These are phyloP conservation scores for Diaporthe vaccinii DNA, from an alignment of 2,329 filamentous ascomycete species.

Conservation along the genomic window DNA sequence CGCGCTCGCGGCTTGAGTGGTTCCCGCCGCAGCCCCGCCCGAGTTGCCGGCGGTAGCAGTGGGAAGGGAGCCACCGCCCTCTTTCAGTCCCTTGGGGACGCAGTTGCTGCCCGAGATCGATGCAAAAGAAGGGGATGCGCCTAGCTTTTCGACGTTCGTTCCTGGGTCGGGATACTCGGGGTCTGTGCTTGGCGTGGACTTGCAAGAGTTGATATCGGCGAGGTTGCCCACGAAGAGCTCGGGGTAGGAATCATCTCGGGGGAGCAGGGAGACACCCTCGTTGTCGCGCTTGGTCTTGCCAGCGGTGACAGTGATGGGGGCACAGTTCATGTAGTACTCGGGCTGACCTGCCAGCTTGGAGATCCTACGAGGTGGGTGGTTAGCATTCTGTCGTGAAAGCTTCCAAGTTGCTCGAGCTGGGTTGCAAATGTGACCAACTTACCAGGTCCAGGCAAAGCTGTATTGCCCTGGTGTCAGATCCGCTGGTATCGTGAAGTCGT, in stretches of 20 bases:
- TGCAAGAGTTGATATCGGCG: conserved; percentile 39
- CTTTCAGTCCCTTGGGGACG: conserved; percentile 36
- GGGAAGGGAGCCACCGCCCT: conserved; percentile 44
- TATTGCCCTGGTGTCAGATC: conserved; percentile 82
- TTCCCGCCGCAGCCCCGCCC: not conserved
- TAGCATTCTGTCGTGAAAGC: not conserved
- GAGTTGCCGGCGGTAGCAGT: conserved; percentile 25
- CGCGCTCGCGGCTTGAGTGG: conserved; percentile 13
- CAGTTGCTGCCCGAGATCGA: conserved; percentile 41
- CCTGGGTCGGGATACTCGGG: conserved; percentile 47
- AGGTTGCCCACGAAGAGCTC: conserved; percentile 43
- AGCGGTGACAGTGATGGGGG: conserved; percentile 74
- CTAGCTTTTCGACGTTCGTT: conserved; percentile 44
- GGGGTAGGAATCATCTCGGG: conserved; percentile 55
- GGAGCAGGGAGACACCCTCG: not conserved
- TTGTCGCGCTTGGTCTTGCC: conserved; percentile 65
- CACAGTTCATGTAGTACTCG: conserved; percentile 99
- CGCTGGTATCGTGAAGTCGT: conserved; percentile 78
- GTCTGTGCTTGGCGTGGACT: conserved; percentile 36
- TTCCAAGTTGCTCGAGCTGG: fast-evolving
- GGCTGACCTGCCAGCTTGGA: conserved; percentile 88
- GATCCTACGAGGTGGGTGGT: conserved; percentile 13
- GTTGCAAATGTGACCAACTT: conserved; percentile 56
- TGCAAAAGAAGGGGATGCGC: conserved; percentile 8
- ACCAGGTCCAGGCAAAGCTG: conserved; percentile 91